Base-by-base conservation (phyloP, 805 yeast species). In the Barnettozyma wickerhamii region DNA sequence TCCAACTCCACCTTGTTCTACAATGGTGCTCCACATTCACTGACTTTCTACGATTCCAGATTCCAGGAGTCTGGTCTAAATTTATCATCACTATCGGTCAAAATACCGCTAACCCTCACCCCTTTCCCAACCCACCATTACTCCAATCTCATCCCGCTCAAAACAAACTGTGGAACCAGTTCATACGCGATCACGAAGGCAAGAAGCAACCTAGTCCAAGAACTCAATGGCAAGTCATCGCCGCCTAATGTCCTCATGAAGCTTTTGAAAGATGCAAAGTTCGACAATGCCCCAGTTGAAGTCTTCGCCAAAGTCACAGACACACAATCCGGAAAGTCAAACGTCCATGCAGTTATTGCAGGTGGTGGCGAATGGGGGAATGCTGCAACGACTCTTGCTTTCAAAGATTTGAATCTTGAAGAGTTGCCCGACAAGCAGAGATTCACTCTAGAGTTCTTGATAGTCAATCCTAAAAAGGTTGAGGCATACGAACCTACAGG, bases 351-450 rank as follows among this genome's bases (percentile, higher is more conserved):
- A 17, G 30, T 45, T 7, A 26, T 42, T 9, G 48, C 48, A 2
- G 48, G 48, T 7, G 48, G 48, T 15, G 48, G 48, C 18, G 39
- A 45, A 30, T 45, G 45, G 48, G 48, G 48, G 2, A 23, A 30
- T 19, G 33, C 30, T 3, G 23, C 46, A 10, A 30, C 33, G 4
- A 10, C 36, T 3, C 19, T 45, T n/a, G 48, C 36, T 2, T 17
- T 42, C n/a, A 18, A 38, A 21, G 37, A 30, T 15, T 14, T 41
- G 20, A 38, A 33, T 9, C 15, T 38, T 10, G 36, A 32, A 17
- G 24, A 13, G 15, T 19, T 27, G 14, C 28, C 19, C 6, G 28
- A 27, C 7, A 14, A 7, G 3, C 6, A 29, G 19, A 31, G 27
- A 12, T 23, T 7, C 20, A 12, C 4, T 23, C 12, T 39, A 20